Conservation (phyloP, 164 flowering plant genomes). For the Taxillus chinensis region DNA sequence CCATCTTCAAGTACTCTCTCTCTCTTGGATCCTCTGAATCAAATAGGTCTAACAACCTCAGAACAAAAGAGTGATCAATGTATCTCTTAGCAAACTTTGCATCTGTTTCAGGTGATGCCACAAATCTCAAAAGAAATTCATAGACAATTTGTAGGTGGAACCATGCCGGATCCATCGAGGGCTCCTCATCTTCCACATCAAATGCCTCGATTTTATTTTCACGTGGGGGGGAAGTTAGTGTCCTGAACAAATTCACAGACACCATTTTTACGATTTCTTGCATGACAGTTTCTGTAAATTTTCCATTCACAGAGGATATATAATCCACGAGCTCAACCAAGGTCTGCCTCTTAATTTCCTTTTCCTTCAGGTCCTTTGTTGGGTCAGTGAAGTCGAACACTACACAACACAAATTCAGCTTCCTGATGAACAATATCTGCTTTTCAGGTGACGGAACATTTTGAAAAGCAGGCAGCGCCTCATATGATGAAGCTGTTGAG, state of each 20-base stretch:
- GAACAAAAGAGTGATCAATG: neutral
- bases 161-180: neutral
- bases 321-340: too few species aligned
- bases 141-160: neutral
- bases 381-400: too few species aligned
- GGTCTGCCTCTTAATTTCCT: too few species aligned
- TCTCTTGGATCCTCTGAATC: conserved; percentile 26
- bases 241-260: conserved; percentile 1
- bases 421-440: too few species aligned
- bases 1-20: conserved; percentile 48
- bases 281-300: too few species aligned
- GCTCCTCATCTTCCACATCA: conserved; percentile 4
- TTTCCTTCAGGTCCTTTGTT: too few species aligned
- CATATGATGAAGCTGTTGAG: too few species aligned
- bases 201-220: neutral
- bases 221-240: neutral
- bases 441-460: too few species aligned
- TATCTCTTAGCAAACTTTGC: neutral
- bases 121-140: neutral
- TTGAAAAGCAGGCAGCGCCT: too few species aligned
- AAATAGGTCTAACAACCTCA: neutral
- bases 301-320: too few species aligned
- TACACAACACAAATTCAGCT: too few species aligned
- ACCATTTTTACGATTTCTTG: neutral
- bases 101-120: conserved; percentile 1